Evolutionary conservation across 2,329 filamentous ascomycete genomes (phyloP), one percentile per base, ranked within the genome.

Genomic region (Curvularia lunata): DNA sequence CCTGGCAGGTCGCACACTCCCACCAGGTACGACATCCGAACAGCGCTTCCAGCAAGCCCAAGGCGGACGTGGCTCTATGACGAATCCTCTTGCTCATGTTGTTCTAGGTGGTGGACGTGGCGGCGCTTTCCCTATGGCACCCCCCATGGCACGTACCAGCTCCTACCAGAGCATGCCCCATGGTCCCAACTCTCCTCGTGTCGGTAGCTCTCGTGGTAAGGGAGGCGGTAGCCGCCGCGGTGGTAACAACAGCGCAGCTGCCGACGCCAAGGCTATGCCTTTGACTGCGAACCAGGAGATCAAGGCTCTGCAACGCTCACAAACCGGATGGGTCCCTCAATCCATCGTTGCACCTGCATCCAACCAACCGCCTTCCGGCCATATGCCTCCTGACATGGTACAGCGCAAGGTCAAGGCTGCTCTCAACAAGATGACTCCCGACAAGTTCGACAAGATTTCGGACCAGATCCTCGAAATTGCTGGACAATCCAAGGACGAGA

Each of bases 381-480:
- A 91, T 69, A 86, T 98, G 81, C 87, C 96, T 65, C 94, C 95
- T 23, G 91, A 94, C 70, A 87, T 95, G 83, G 95, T 99, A 57
- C 95, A 99, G 82, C 89, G 94, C 69, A 99, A 99, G 88, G 95
- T 99, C 77, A 99, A 99, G 88, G 90, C 92, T 64, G 91, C 91
- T 61, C 83, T 99, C 71, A 99, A 99, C 88, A 99, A 99, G 89
- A 98, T 99, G 95, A 98, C 95, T 0, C 95, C 95, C 0, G 95
- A 99, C 81, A 99, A 98, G 75, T 99, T 99, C 71, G 93, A 97
- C 76, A 92, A 89, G 81, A 97, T 99, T 67, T 87, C 95, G 6
- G 91, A 93, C 62, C 92, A 97, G 77, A 97, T 99, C 62, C 85
- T 99, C 28, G 84, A 88, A 52, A 99, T 99, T 75, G 92, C 94